A percentile compares a stretch with the other conserved stretches of the same genome.
phyloP scores from a whole-genome alignment of 1,139 yeast genomes.

The Candida tetrigidarum region DNA sequence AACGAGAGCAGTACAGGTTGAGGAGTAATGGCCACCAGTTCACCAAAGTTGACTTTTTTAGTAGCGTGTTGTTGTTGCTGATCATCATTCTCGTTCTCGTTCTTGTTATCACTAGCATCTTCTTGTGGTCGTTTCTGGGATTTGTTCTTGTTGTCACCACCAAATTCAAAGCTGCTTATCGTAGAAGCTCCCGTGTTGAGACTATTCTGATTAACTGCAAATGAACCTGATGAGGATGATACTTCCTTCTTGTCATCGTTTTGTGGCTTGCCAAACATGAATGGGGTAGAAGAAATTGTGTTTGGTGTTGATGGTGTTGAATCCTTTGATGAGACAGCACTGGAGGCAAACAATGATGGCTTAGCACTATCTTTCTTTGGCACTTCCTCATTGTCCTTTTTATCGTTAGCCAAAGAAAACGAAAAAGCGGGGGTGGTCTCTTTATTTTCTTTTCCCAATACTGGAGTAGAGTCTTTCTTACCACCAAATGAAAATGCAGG shows the following conservation, averaged over 20 bases:
- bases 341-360: background rate
- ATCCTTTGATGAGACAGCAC: slow-evolving; percentile 2
- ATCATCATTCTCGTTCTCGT: background rate
- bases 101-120: background rate
- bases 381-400: background rate
- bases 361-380: background rate
- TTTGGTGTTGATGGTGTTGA: slow-evolving; percentile 3
- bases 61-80: slow-evolving; percentile 1
- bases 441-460: background rate
- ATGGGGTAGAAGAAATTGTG: background rate
- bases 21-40: slow-evolving; percentile 7
- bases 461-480: slow-evolving; percentile 7
- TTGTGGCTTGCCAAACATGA: background rate
- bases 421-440: background rate
- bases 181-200: background rate
- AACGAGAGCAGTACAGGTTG: slow-evolving; percentile 9
- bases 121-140: background rate
- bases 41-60: slow-evolving; percentile 3
- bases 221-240: background rate
- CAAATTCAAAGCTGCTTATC: background rate
- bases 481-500: slow-evolving; percentile 18
- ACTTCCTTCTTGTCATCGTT: slow-evolving; percentile 1
- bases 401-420: background rate
- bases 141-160: background rate
- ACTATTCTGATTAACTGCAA: background rate